Evolutionary conservation across 1,284 basidiomycete genomes (phyloP), one percentile per base, ranked within the genome.

Genomic region (Taiwanofungus camphoratus): DNA sequence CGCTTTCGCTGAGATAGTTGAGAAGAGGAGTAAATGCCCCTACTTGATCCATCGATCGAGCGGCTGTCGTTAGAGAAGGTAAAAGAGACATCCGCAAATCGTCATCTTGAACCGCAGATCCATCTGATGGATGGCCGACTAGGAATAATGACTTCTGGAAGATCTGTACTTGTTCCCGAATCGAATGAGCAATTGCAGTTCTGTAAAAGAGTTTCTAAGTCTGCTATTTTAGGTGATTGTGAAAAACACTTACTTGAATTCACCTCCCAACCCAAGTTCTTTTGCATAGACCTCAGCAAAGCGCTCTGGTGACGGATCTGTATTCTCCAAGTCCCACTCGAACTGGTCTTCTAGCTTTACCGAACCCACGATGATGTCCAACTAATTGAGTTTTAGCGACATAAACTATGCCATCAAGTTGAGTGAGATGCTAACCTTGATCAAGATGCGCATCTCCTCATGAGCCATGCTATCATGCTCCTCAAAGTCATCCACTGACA

Each of bases 281-380:
- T 77, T 78, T 2, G 84, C 74, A 62, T 96, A 97, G 0, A 85
- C 73, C 52, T 88, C 86, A 6, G 95, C 92, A 64, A 99, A 99
- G 40, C 86, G 82, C 64, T 99, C 96, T 0, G 95, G 92, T 1
- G 87, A 86, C 1, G 88, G 83, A 37, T 74, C 70, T 26, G 76
- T 71, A 52, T 86, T 87, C 56, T 86, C 84, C 35, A 98, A 68
- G 64, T 99, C 95, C 96, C 96, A 99, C 62, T 99, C 96, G 60
- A 99, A 96, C 58, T 94, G 90, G 66, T 99, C 96, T 42, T 93
- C 86, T 21, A 99, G 76, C 62, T 96, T 94, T 69, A 94, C 83
- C 15, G 85, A 83, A 23, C 93, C 94, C 42, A 94, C 87, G 40
- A 93, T 92, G 63, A 99, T 92, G 65, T 99, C 96, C 49, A 99